Evolutionary conservation across 108 stramenopile species (phyloP).

Genomic region (Nitzschia inconspicua): DNA sequence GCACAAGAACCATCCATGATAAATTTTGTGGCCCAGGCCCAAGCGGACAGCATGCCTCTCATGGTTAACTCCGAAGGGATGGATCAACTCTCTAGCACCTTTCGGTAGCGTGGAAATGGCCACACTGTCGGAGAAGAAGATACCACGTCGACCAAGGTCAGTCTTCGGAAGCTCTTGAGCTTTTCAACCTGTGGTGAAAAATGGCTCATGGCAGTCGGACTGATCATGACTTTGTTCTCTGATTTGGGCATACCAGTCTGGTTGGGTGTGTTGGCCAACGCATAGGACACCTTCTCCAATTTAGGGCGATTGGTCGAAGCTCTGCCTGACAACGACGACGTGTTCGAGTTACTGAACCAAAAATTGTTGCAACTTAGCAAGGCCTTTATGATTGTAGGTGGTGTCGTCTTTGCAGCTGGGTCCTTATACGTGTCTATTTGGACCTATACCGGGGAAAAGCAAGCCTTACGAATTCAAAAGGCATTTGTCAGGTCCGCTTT

Average conservation of each 20-base stretch:
- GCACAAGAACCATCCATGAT: too few relatives aligned
- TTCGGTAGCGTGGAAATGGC: too few relatives aligned
- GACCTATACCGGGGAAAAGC: slow-evolving; percentile 49
- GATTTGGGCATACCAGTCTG: slow-evolving; percentile 41
- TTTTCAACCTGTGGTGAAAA: background rate
- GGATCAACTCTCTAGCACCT: too few relatives aligned
- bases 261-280: slow-evolving; percentile 33
- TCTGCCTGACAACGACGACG: too few relatives aligned
- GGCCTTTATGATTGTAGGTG: slow-evolving; percentile 48
- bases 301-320: slow-evolving; percentile 8
- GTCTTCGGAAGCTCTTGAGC: too few relatives aligned
- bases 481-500: slow-evolving; percentile 47
- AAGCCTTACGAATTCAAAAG: slow-evolving; percentile 46
- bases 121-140: too few relatives aligned
- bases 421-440: slow-evolving; percentile 42
- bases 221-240: slow-evolving; percentile 18
- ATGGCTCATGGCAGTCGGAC: slow-evolving; percentile 5
- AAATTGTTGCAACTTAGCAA: background rate
- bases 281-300: slow-evolving; percentile 34
- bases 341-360: background rate
- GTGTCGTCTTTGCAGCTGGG: slow-evolving; percentile 32
- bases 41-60: too few relatives aligned
- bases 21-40: too few relatives aligned
- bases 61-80: too few relatives aligned
- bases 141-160: too few relatives aligned